These are phyloP conservation scores for Ophiocordyceps robertsii DNA, from an alignment of 2,329 filamentous ascomycete species.

Conservation along the genomic window DNA sequence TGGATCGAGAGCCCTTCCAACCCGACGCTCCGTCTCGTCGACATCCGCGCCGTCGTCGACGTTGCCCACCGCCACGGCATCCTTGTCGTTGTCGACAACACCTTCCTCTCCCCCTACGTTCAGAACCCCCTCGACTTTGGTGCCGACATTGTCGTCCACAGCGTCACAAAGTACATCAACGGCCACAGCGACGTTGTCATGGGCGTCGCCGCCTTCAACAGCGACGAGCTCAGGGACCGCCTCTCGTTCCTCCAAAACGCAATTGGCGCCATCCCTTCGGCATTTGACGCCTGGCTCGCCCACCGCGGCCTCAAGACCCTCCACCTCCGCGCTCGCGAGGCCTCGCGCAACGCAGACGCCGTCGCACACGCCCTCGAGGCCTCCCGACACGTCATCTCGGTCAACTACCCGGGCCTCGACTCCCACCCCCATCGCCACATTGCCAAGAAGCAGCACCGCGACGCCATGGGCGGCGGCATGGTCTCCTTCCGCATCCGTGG, in stretches of 20 bases:
- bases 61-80: slow-evolving; percentile 81
- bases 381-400: slow-evolving; percentile 69
- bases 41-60: slow-evolving; percentile 74
- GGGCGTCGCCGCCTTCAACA: slow-evolving; percentile 94
- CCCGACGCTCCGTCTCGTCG: slow-evolving; percentile 82
- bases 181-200: slow-evolving; percentile 95
- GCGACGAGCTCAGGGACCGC: slow-evolving; percentile 59
- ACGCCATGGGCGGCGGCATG: slow-evolving; percentile 94
- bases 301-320: slow-evolving; percentile 95
- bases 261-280: slow-evolving; percentile 84
- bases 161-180: slow-evolving; percentile 98
- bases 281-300: slow-evolving; percentile 96
- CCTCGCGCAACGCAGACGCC: slow-evolving; percentile 64
- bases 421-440: slow-evolving; percentile 80
- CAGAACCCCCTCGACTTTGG: slow-evolving; percentile 94
- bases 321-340: slow-evolving; percentile 80
- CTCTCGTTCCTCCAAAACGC: slow-evolving; percentile 93
- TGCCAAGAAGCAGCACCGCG: slow-evolving; percentile 79
- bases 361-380: slow-evolving; percentile 67
- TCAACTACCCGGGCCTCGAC: slow-evolving; percentile 89
- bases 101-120: slow-evolving; percentile 90
- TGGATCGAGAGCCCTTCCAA: slow-evolving; percentile 96
- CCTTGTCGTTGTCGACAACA: slow-evolving; percentile 97
- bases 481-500: slow-evolving; percentile 89
- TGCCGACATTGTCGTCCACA: slow-evolving; percentile 93